Base-by-base conservation (phyloP, 1,139 yeast species). In the Diutina mesorugosa region DNA sequence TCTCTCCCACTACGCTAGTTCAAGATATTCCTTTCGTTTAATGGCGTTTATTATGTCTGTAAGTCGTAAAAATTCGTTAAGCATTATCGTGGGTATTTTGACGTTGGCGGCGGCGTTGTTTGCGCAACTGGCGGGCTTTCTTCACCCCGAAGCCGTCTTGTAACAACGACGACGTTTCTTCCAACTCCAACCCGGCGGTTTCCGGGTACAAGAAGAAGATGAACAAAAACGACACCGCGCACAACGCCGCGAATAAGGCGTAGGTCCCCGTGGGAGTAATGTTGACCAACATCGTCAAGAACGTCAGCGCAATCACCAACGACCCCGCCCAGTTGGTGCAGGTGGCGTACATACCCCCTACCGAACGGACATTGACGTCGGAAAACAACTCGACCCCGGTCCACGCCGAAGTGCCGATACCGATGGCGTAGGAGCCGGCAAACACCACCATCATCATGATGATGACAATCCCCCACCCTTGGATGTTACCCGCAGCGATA, bases 331-430 rank as follows among this genome's bases (percentile, higher is more conserved):
- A 93, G 74, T 93, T 93, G 53, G 93, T 85, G 35, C 91, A 90
- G n/a, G 97, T 88, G 2, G 97, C 91, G 64, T 83, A 85, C 62
- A 96, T 87, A 2, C 90, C 85, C 59, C 98, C 99, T 52, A 90
- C 79, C 57, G 97, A 95, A 68, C 99, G 83, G 47, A 91, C 97
- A 61, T 84, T 81, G 51, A 76, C 79, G 76, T 90, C 96, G 32
- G 97, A 93, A 74, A 91, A 90, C 64, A 90, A 74, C 71, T 91
- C 99, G 57, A 93, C 88, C 66, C 95, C 98, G 65, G 93, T 96
- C 99, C 99, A 91, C 55, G 99, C 98, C 59, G 90, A 91, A 67
- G 91, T 90, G 70, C 99, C 99, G 63, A 90, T 88, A 63, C 98
- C 98, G 62, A 89, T 76, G 51, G 97, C 96, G 68, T 90, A 91